Base-by-base conservation (phyloP, 1,284 basidiomycete genomes). In the Microbotryum lychnidis-dioicae region DNA sequence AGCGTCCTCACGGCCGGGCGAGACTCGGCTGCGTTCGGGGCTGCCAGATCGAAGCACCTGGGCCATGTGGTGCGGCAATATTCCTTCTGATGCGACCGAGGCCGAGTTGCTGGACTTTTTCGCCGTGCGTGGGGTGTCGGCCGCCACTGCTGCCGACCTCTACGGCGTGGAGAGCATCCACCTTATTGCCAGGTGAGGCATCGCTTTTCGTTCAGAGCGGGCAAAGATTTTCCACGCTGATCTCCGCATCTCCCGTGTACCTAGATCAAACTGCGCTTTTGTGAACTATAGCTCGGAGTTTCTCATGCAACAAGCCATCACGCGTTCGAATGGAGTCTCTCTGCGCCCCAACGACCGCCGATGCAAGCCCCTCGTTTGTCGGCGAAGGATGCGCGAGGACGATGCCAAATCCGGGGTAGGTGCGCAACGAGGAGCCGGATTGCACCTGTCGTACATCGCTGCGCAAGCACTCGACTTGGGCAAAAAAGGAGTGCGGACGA, bases 181-280 rank as follows among this genome's bases (percentile, higher is more conserved):
- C 52, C 20, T 53, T 4, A 33, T 42, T n/a, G 31, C 16, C 7
- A 33, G 53, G 37, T 42, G 4, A 6, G 37, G 6, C 16, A 6
- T 16, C 4, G 37, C 31, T 42, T 16, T 6, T 18, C 12, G 14
- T 16, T 42, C 37, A 6, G 16, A 42, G 37, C 16, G 12, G 37
- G 37, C 27, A 27, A 27, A 18, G 37, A 18, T 18, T 6, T 18
- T 12, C 12, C 37, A 4, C 12, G 37, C 37, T 42, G 37, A 42
- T 12, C 16, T 3, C 4, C 12, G 37, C 12, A 42, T 42, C 37
- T 10, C 3, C 12, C 14, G n/a, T 31, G 2, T 53, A 4, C 25
- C n/a, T 23, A 53, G 51, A 20, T 57, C 56, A 9, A 57, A 57
- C 31, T 59, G 57, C 51, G 57, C 50, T 2, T 59, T 59, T 23